phyloP scores from a whole-genome alignment of 2,329 filamentous ascomycete species.

The Fusarium cicatricum region DNA sequence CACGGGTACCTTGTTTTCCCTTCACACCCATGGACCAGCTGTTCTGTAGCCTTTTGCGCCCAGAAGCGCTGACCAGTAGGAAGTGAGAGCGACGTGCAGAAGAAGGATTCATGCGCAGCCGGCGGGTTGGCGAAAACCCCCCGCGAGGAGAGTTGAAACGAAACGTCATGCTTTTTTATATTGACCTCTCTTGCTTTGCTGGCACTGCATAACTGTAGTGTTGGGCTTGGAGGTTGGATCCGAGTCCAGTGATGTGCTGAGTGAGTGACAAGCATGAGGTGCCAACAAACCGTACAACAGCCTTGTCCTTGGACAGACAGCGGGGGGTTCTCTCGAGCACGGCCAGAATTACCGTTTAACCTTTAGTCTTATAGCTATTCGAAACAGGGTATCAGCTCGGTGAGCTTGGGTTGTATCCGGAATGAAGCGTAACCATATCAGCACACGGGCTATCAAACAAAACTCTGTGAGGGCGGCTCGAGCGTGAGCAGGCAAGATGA shows the following conservation, averaged over 20 bases:
- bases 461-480: slow-evolving; percentile 7
- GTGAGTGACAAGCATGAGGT: not conserved
- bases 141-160: slow-evolving; percentile 5
- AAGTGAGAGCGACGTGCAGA: slow-evolving; percentile 21
- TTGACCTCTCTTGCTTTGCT: slow-evolving; percentile 14
- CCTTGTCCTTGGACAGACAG: not conserved
- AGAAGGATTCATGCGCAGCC: slow-evolving; percentile 25
- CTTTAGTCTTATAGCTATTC: not conserved
- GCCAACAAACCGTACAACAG: no score
- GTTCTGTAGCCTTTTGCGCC: not conserved
- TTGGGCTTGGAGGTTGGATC: not conserved
- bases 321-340: no score
- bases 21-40: slow-evolving; percentile 3
- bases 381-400: slow-evolving; percentile 5
- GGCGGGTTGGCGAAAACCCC: slow-evolving; percentile 13
- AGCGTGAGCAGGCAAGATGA: slow-evolving; percentile 13
- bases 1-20: not conserved
- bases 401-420: slow-evolving; percentile 12
- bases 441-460: not conserved
- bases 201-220: slow-evolving; percentile 13
- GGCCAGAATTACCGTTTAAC: no score
- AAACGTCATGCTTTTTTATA: slow-evolving; percentile 17
- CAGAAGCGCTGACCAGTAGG: slow-evolving; percentile 3
- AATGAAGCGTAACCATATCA: slow-evolving; percentile 7
- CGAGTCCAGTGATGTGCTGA: not conserved